Evolutionary conservation across 2,329 filamentous ascomycete species (phyloP), one percentile per base, ranked within the genome.

Genomic region (Dactylellina cionopaga): DNA sequence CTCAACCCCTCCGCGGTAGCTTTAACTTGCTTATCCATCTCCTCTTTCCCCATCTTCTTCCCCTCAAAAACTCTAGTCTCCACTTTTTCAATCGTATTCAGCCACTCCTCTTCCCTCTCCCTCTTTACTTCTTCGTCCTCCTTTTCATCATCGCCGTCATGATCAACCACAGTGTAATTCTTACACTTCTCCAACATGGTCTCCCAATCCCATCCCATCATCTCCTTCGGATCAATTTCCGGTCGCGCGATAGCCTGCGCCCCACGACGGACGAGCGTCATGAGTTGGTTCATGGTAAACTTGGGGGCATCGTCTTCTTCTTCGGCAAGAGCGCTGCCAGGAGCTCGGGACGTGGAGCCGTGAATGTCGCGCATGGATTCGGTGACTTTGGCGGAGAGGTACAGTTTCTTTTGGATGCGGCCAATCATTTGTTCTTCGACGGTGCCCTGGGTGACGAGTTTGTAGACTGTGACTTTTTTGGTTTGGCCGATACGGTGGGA

Each of bases 321-420:
- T 9, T 72, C 75, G 1, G 49, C 43, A 17, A 44, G 31, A n/a
- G 44, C 29, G 29, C 33, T 4, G 7, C 62, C 2, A 75, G 73
- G 7, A 71, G 35, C 58, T 19, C 25, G 46, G 5, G 75, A 76
- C 3, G 76, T 75, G 27, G 74, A 25, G 74, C 77, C 37, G 54
- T 86, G 84, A 5, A 86, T 82, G 74, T 83, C 85, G 41, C 83
- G 81, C 84, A 87, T 86, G 1, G 83, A 83, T 70, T 87, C 86
- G 0, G 85, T 87, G 15, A 88, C 85, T 75, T 87, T 88, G 0
- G 84, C 82, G 0, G 85, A 87, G 0, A 88, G 80, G 71, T 88
- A 88, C 0, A 88, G 80, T 78, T 88, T 89, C 80, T 88, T 88
- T 5, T 83, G 81, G n/a, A 87, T 84, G 0, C 85, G 80, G 0